Base-by-base conservation (phyloP, 2,329 filamentous ascomycete species). In the Zasmidium citrigriseum region DNA sequence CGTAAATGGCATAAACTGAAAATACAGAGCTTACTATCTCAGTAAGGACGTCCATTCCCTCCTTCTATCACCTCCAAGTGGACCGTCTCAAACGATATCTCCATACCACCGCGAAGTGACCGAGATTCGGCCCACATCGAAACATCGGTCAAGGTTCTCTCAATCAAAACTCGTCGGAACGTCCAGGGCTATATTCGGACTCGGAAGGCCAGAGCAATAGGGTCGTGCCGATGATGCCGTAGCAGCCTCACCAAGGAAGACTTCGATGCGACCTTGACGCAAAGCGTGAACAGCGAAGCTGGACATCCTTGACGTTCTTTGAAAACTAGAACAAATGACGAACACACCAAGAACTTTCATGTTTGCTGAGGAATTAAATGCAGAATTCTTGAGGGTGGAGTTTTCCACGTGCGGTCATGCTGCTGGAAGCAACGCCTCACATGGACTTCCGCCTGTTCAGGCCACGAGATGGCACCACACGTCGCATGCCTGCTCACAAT, bases 111-210 rank as follows among this genome's bases (percentile, higher is more conserved):
- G 60, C 46, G 51, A 60, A 46, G 44, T 54, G 50, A 51, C 61
- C 61, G 61, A 63, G 55, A 60, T 61, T 55, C 53, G 54, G 57
- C 54, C 56, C 51, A 51, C 51, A 52, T 29, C 52, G 45, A 29
- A 27, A 53, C 47, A 25, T 25, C n/a, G n/a, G 21, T 45, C 41
- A 10, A n/a, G 10, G n/a, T 38, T 47, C 45, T 49, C 4, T 49
- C 22, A 16, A 18, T 49, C 25, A 25, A 23, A 27, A 22, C 25
- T 49, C 46, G 44, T 54, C 25, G 49, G 27, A 48, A 38, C 34
- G 46, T 49, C 27, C 20, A 59, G 61, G 61, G 50, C 47, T 47
- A 64, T 59, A 25, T 41, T 64, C 61, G 54, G 54, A 21, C 25
- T 45, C 47, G 54, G 54, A 47, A 22, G 34, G 4, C 16, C 34